phyloP scores from a whole-genome alignment of 2,329 filamentous ascomycete genomes.

The Parastagonospora avenae region DNA sequence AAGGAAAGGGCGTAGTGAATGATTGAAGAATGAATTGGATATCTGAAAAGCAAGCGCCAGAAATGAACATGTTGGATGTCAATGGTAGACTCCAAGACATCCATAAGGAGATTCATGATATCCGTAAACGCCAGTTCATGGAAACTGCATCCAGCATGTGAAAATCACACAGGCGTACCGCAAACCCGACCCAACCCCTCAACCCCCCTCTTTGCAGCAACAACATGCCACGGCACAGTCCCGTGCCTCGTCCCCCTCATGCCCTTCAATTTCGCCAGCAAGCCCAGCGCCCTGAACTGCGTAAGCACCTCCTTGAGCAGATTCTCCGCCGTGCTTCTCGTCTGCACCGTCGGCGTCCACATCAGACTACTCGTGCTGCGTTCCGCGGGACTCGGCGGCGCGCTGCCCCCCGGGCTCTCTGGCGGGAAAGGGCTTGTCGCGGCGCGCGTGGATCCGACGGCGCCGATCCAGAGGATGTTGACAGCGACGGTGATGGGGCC shows the following conservation, averaged over 20 bases:
- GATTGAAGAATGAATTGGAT: no score
- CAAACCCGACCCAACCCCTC: slow-evolving; percentile 56
- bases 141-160: neutral
- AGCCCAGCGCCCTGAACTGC: slow-evolving; percentile 70
- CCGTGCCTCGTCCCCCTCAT: slow-evolving; percentile 62
- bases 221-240: slow-evolving; percentile 78
- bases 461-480: slow-evolving; percentile 54
- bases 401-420: slow-evolving; percentile 7
- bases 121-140: no score
- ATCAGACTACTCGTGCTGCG: slow-evolving; percentile 35
- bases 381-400: slow-evolving; percentile 12
- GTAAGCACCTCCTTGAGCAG: slow-evolving; percentile 72
- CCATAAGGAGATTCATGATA: no score
- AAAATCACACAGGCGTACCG: neutral
- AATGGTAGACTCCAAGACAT: no score
- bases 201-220: slow-evolving; percentile 71
- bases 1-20: no score
- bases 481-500: slow-evolving; percentile 47
- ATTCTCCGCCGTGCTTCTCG: slow-evolving; percentile 57
- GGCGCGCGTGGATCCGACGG: slow-evolving; percentile 45
- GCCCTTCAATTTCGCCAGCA: slow-evolving; percentile 70
- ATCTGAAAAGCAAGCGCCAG: no score
- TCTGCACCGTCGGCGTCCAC: slow-evolving; percentile 41
- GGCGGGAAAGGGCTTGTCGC: slow-evolving; percentile 38
- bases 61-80: no score